phyloP scores from a whole-genome alignment of 2,329 filamentous ascomycete species.

The Ophiosphaerella herpotricha region DNA sequence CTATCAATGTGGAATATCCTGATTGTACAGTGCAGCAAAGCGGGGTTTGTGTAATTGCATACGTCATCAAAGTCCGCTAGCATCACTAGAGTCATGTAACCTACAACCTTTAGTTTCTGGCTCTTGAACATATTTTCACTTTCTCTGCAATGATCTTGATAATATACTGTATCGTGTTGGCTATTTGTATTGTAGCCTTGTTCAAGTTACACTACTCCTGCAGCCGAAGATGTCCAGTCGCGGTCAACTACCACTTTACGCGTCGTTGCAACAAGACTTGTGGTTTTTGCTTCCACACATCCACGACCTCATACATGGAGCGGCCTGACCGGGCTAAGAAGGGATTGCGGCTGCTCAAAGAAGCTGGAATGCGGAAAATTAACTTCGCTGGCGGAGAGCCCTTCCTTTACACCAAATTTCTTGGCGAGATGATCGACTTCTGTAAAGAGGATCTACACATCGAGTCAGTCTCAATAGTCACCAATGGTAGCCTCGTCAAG shows the following conservation, averaged over 20 bases:
- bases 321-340: slow-evolving; percentile 49
- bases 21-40: too few relatives aligned
- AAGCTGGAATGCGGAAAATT: slow-evolving; percentile 60
- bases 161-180: too few relatives aligned
- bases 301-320: slow-evolving; percentile 53
- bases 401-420: slow-evolving; percentile 54
- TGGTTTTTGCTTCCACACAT: slow-evolving; percentile 64
- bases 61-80: too few relatives aligned
- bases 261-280: slow-evolving; percentile 57
- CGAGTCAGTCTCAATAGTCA: slow-evolving; percentile 60
- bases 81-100: too few relatives aligned
- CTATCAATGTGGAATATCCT: too few relatives aligned
- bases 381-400: slow-evolving; percentile 63
- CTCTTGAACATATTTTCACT: too few relatives aligned
- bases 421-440: slow-evolving; percentile 52
- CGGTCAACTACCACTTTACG: slow-evolving; percentile 55
- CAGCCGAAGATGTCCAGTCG: slow-evolving; percentile 35
- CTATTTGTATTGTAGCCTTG: background rate
- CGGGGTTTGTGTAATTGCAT: too few relatives aligned
- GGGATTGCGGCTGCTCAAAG: slow-evolving; percentile 53
- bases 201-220: background rate
- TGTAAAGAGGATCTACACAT: slow-evolving; percentile 56
- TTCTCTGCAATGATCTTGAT: too few relatives aligned
- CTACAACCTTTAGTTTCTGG: too few relatives aligned
- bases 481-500: slow-evolving; percentile 57